Evolutionary conservation across 257 asterid species (phyloP).

Genomic region (Primulina eburnea): DNA sequence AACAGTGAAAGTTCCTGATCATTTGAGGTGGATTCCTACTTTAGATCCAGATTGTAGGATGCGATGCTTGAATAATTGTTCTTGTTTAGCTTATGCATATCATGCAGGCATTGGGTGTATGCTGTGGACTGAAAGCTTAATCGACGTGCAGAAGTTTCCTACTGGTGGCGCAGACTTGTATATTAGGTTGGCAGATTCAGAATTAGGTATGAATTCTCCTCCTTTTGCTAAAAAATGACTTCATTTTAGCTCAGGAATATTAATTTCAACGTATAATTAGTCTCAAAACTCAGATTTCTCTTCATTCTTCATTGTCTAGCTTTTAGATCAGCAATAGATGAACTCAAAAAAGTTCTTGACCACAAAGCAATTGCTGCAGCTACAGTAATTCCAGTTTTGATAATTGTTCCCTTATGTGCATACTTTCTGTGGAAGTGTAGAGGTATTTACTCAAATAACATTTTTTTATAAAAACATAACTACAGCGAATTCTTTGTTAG

Average conservation of each 20-base stretch:
- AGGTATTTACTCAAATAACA: no score
- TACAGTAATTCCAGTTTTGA: neutral
- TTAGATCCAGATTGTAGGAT: slow-evolving; percentile 16
- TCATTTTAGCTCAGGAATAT: neutral
- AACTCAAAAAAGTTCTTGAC: slow-evolving; percentile 4
- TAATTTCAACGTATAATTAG: no score
- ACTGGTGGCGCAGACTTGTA: slow-evolving; percentile 23
- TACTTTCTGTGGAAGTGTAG: neutral
- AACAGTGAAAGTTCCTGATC: slow-evolving; percentile 52
- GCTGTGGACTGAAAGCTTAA: slow-evolving; percentile 26
- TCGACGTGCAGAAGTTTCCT: slow-evolving; percentile 25
- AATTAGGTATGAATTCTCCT: slow-evolving; percentile 21
- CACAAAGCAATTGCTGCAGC: slow-evolving; percentile 9
- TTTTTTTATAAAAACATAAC: no score
- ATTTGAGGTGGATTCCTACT: neutral
- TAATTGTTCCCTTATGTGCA: neutral
- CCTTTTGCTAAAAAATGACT: neutral
- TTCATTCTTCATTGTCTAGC: neutral
- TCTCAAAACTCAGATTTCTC: no score
- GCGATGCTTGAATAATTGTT: slow-evolving; percentile 29
- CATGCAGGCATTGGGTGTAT: slow-evolving; percentile 32
- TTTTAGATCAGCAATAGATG: neutral
- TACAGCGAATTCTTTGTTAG: no score
- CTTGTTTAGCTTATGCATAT: slow-evolving; percentile 31
- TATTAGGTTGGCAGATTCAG: slow-evolving; percentile 25